Conservation (phyloP, 2,329 filamentous ascomycete genomes). For the Calonectria hongkongensis region DNA sequence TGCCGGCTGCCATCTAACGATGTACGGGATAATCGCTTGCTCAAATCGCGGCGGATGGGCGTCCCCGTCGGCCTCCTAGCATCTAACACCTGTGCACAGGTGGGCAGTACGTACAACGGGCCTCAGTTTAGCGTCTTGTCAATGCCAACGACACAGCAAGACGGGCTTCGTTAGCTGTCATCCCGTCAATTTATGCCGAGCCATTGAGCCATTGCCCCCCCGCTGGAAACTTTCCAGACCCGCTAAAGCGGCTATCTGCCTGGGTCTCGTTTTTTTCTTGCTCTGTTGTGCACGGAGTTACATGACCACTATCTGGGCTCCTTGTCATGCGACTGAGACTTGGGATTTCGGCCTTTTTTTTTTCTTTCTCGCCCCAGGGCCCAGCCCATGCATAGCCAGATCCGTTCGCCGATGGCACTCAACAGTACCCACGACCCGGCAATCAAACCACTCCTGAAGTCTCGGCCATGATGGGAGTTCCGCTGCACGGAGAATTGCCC, state of each 20-base stretch:
- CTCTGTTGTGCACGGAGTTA: background rate
- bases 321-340: slow-evolving; percentile 23
- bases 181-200: slow-evolving; percentile 36
- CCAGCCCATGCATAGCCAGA: slow-evolving; percentile 17
- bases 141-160: slow-evolving; percentile 26
- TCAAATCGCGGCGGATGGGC: slow-evolving; percentile 13
- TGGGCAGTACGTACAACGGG: slow-evolving; percentile 34
- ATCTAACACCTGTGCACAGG: background rate
- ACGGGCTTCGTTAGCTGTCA: slow-evolving; percentile 31
- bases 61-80: background rate
- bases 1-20: slow-evolving; percentile 9
- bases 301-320: slow-evolving; percentile 14
- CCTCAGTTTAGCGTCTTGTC: slow-evolving; percentile 32
- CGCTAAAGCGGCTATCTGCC: slow-evolving; percentile 33
- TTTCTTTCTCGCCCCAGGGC: slow-evolving; percentile 1
- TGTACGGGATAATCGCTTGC: slow-evolving; percentile 16
- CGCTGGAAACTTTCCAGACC: slow-evolving; percentile 39
- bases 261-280: slow-evolving; percentile 1
- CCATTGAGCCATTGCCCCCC: slow-evolving; percentile 17
- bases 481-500: slow-evolving; percentile 29
- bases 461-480: slow-evolving; percentile 29
- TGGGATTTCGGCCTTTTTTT: slow-evolving; percentile 10
- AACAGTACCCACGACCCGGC: slow-evolving; percentile 22
- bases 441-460: slow-evolving; percentile 24
- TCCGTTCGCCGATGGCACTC: background rate